phyloP scores from a whole-genome alignment of 306 rosid species.

The Cucumis cinereus region DNA sequence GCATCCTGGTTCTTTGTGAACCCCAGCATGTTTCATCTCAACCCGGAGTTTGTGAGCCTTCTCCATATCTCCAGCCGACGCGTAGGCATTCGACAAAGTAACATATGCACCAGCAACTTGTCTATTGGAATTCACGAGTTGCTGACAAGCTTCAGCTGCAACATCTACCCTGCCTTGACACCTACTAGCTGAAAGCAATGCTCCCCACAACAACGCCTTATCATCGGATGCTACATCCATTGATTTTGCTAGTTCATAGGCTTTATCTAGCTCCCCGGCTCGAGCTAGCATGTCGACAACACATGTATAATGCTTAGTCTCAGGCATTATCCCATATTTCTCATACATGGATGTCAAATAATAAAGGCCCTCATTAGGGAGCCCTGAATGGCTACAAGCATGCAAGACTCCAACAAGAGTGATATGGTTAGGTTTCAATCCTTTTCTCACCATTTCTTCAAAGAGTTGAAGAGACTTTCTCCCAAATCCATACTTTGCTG shows the following conservation, averaged over 20 bases:
- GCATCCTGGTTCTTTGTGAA: constrained; percentile 68
- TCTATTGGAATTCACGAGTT: constrained; percentile 47
- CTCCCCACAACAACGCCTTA: constrained; percentile 56
- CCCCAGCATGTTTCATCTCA: constrained; percentile 47
- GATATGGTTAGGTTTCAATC: constrained; percentile 51
- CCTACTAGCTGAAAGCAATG: constrained; percentile 76
- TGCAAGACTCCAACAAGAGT: constrained; percentile 72
- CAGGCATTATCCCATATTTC: constrained; percentile 46
- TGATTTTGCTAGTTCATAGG: constrained; percentile 52
- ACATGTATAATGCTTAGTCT: constrained; percentile 58
- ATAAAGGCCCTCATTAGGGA: constrained; percentile 56
- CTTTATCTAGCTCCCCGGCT: constrained; percentile 51
- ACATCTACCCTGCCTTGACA: constrained; percentile 74
- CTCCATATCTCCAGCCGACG: constrained; percentile 68
- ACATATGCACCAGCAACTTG: constrained; percentile 66
- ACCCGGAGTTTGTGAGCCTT: constrained; percentile 37
- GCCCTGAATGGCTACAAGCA: constrained; percentile 88
- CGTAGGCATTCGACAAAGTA: constrained; percentile 57
- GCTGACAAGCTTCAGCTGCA: constrained; percentile 50
- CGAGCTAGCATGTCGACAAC: constrained; percentile 75
- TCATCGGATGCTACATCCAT: constrained; percentile 29
- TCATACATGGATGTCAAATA: constrained; percentile 43
- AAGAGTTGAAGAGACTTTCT: constrained; percentile 44
- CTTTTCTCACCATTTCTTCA: constrained; percentile 50
- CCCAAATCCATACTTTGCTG: constrained; percentile 83